Evolutionary conservation across 805 yeast genomes (phyloP).

Genomic region (Metschnikowia lachancei): DNA sequence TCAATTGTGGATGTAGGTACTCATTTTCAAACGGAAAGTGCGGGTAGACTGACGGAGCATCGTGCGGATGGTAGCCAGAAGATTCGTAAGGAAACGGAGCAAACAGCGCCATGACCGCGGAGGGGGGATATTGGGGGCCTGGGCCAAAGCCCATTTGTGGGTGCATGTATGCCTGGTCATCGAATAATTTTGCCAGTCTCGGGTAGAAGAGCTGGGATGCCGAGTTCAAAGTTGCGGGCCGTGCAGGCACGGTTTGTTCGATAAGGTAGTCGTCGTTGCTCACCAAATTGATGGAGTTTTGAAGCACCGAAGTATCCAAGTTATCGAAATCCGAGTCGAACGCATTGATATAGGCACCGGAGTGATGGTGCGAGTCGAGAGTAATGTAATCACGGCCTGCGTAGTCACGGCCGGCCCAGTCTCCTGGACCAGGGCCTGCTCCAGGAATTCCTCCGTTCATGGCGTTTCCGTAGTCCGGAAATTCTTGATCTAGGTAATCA

Average conservation of each 20-base stretch:
- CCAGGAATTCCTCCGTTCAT: background rate
- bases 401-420: conserved; percentile 13
- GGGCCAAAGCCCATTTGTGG: conserved; percentile 9
- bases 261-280: conserved; percentile 48
- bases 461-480: conserved; percentile 8
- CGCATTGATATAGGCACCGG: conserved; percentile 15
- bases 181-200: conserved; percentile 19
- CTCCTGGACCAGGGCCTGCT: conserved; percentile 1
- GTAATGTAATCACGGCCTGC: conserved; percentile 25
- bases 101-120: conserved; percentile 11
- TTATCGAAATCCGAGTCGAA: conserved; percentile 22
- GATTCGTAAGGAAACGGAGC: conserved; percentile 10
- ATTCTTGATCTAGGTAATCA: conserved; percentile 56
- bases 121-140: conserved; percentile 7
- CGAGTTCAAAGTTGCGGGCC: conserved; percentile 1
- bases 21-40: conserved; percentile 14
- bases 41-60: conserved; percentile 3
- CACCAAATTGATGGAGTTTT: conserved; percentile 28
- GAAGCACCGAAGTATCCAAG: conserved; percentile 23
- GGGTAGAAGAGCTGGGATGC: conserved; percentile 26
- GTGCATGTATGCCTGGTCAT: conserved; percentile 12
- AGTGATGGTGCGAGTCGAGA: conserved; percentile 23
- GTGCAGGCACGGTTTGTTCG: conserved; percentile 50
- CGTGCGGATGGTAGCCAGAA: conserved; percentile 7
- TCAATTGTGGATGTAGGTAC: conserved; percentile 11